Evolutionary conservation across 768 basidiomycete species (phyloP), one percentile per base, ranked within the genome.

Genomic region (Collybia nuda): DNA sequence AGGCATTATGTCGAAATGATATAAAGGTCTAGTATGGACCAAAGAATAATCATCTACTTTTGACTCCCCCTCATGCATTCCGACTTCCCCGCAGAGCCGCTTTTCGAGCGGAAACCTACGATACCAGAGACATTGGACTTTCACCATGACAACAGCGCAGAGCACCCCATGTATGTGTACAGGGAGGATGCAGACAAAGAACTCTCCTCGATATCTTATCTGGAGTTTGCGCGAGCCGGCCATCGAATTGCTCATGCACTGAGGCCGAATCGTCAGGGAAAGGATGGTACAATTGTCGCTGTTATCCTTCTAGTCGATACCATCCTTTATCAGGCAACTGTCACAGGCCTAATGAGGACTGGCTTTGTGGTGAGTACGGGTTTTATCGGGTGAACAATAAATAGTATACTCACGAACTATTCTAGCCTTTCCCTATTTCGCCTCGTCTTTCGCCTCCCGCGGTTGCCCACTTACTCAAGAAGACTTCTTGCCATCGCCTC

Each of bases 351-450:
- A 14, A 60, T 67, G 9, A 55, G 48, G n/a, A 62, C 67, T 24
- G 67, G 67, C 4, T 48, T 65, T n/a, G 50, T 67, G 18, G 69
- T 67, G 52, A 32, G 68, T 59, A 32, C 14, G 32, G 32, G 12
- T 32, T 11, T 32, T 32, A 11, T 26, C 3, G 3, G 24, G 24
- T 26, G 24, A 26, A 26, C 24, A 32, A 32, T 32, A 28, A 28
- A 28, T 28, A 32, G 14, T 4, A 32, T 9, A 11, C 40, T 40
- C 17, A n/a, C 9, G 5, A n/a, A 40, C 17, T 5, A 15, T 2
- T n/a, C 12, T 46, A 75, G 75, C 73, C 74, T 14, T 72, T 70
- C 51, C 67, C 68, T 0, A 75, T 75, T 26, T 74, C 71, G 9
- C 69, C 70, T 21, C 65, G 72, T 8, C 70, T 71, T 44, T 67